Conservation (phyloP, 805 yeast species). For the Monosporozyma servazzii region DNA sequence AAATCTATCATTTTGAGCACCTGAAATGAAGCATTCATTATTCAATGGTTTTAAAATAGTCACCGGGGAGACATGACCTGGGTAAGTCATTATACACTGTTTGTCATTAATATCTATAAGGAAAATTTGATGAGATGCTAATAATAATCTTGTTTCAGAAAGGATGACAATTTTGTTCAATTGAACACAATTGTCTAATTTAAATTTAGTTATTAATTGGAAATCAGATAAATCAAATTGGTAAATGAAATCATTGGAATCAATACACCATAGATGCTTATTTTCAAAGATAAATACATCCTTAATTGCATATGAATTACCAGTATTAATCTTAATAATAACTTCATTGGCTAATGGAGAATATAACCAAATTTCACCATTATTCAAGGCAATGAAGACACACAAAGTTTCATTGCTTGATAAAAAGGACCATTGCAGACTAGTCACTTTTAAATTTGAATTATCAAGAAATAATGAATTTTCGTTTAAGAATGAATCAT, state of each 20-base stretch:
- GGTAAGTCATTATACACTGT: conserved; percentile 43
- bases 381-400: conserved; percentile 54
- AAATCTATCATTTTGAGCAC: conserved; percentile 75
- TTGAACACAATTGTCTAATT: conserved; percentile 27
- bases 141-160: conserved; percentile 32
- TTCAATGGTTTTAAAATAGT: conserved; percentile 34
- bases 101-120: conserved; percentile 37
- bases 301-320: conserved; percentile 38
- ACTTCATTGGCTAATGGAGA: conserved; percentile 58
- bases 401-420: conserved; percentile 34
- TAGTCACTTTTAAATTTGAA: conserved; percentile 15
- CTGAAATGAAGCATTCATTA: conserved; percentile 46
- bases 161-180: conserved; percentile 24
- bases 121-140: conserved; percentile 60
- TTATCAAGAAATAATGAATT: conserved; percentile 21
- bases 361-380: conserved; percentile 56
- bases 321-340: conserved; percentile 41
- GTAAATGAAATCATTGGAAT: conserved; percentile 45
- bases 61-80: conserved; percentile 72
- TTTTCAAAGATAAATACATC: conserved; percentile 33
- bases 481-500: conserved; percentile 29
- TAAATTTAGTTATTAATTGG: conserved; percentile 35
- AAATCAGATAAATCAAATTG: conserved; percentile 53
- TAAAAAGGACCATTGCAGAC: conserved; percentile 21
- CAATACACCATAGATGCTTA: conserved; percentile 50